Evolutionary conservation across 1,284 basidiomycete species (phyloP).

Genomic region (Tilletia indica): DNA sequence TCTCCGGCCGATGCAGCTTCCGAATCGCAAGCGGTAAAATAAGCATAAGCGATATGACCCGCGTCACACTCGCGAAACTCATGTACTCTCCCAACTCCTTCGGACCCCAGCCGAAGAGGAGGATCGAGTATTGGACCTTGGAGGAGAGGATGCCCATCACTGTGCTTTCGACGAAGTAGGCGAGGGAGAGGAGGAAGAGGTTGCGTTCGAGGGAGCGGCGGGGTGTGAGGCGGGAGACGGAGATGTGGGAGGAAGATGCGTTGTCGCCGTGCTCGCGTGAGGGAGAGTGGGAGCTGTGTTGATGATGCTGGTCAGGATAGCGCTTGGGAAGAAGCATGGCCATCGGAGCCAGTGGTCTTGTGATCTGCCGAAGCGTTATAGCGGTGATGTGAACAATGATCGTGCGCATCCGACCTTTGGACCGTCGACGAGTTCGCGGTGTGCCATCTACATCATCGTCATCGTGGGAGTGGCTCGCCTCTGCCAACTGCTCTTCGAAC

Average conservation of each 20-base stretch:
- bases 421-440: neutral
- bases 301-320: constrained; percentile 7
- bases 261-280: constrained; percentile 15
- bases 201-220: constrained; percentile 43
- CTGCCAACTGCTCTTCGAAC: constrained; percentile 22
- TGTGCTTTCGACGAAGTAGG: constrained; percentile 46
- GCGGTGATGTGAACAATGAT: constrained; percentile 1
- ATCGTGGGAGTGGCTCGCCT: neutral
- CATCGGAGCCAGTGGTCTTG: constrained; percentile 17
- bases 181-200: constrained; percentile 43
- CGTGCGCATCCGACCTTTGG: neutral
- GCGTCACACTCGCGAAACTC: constrained; percentile 40
- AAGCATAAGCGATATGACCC: constrained; percentile 44
- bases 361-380: constrained; percentile 1
- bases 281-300: constrained; percentile 17
- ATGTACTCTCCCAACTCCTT: constrained; percentile 46
- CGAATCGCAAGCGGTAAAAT: constrained; percentile 49
- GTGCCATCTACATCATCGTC: neutral
- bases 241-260: constrained; percentile 38
- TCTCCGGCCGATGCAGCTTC: constrained; percentile 41
- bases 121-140: constrained; percentile 51
- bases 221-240: constrained; percentile 36
- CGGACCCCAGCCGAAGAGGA: constrained; percentile 48
- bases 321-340: constrained; percentile 17
- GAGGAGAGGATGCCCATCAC: constrained; percentile 46